Conservation (phyloP, 2,329 filamentous ascomycete genomes). For the Scedosporium dehoogii region DNA sequence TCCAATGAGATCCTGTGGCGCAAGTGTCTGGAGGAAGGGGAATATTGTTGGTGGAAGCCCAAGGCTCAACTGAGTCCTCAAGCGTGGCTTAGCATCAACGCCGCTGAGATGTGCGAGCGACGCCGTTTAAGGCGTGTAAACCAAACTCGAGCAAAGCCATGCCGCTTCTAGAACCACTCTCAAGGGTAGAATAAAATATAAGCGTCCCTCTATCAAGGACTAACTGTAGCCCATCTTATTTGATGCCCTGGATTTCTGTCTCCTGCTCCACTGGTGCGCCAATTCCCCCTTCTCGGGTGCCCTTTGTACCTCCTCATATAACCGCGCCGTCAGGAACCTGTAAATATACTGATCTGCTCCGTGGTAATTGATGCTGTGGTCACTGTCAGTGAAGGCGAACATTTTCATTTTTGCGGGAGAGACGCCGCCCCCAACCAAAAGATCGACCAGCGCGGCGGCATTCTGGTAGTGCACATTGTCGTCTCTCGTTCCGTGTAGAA, state of each 20-base stretch:
- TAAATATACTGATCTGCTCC: conserved; percentile 47
- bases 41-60: too few species aligned
- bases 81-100: too few species aligned
- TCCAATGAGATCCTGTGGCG: too few species aligned
- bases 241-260: not conserved
- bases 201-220: too few species aligned
- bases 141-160: too few species aligned
- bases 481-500: conserved; percentile 58
- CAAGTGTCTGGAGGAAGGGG: too few species aligned
- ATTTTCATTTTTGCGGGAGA: conserved; percentile 52
- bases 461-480: conserved; percentile 68
- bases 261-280: conserved; percentile 25
- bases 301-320: conserved; percentile 53
- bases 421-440: conserved; percentile 49
- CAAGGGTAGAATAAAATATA: too few species aligned
- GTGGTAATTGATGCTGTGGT: conserved; percentile 52
- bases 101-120: too few species aligned
- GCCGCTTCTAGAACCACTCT: too few species aligned
- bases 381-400: conserved; percentile 55
- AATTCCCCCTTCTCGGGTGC: conserved; percentile 24
- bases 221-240: too few species aligned
- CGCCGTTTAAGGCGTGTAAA: too few species aligned
- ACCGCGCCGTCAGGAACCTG: conserved; percentile 48
- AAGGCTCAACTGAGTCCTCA: too few species aligned
- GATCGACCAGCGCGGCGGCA: conserved; percentile 48